Base-by-base conservation (phyloP, 1,139 yeast species). In the Sugiyamaella grinbergsii region DNA sequence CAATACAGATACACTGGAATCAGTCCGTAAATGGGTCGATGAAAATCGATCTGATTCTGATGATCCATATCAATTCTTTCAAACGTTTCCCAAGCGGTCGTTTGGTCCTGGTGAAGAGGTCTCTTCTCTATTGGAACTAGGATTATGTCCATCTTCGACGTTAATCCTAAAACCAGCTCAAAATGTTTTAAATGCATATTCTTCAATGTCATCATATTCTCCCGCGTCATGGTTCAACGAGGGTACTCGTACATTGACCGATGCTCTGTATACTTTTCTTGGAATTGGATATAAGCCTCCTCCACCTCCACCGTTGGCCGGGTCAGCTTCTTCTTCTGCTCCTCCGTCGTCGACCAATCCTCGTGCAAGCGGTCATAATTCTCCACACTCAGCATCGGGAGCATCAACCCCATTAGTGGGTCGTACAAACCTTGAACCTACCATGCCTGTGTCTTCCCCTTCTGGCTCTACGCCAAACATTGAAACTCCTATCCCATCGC, bases 21-120 rank as follows among this genome's bases (percentile, higher is more conserved):
- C 75, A 49, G 90, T 84, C 4, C 74, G 93, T 48, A 64, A 63
- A 16, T 85, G 89, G 88, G 72, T 85, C 5, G 88, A 82, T 54
- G 58, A 58, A 5, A 76, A 76, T 54, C 70, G 82, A 49, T 73
- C 74, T 1, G 80, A 77, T 54, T 77, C 77, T 4, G 70, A 73
- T 29, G 71, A 65, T 2, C 79, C 81, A 1, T 79, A 74, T 58
- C 66, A 71, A 5, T 77, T 79, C 59, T 75, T 73, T 54, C 71
- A 78, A 57, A 71, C 72, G 26, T 67, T 76, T 29, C 79, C 79
- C n/a, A 60, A 57, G 42, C 68, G 75, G 28, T 68, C 74, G 1
- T 78, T 75, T 56, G 69, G 76, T 11, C 71, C 75, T 6, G 84
- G 83, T 49, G 90, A 84, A 61, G 71, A 74, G 50, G 16, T 33